Conservation (phyloP, 768 basidiomycete species). For the Leucosporidium yakuticum region DNA sequence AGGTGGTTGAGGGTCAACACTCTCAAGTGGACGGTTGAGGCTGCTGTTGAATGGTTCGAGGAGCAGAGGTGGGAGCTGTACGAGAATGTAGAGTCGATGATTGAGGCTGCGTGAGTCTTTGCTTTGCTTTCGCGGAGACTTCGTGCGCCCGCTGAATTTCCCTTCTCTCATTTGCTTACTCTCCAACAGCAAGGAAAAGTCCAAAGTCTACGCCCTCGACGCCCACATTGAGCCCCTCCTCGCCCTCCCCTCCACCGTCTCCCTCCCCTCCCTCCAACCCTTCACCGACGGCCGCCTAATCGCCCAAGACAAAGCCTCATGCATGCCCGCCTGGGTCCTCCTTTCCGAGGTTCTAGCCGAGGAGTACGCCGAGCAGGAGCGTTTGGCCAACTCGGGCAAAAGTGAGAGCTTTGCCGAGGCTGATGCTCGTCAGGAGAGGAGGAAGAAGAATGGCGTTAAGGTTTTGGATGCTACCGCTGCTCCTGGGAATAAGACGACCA, state of each 20-base stretch:
- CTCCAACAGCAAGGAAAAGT: constrained; percentile 25
- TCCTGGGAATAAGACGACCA: constrained; percentile 96
- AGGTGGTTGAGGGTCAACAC: constrained; percentile 83
- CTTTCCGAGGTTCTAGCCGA: constrained; percentile 55
- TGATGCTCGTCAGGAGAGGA: constrained; percentile 35
- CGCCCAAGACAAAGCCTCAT: constrained; percentile 95
- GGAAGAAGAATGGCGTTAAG: constrained; percentile 24
- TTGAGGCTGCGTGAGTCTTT: constrained; percentile 30
- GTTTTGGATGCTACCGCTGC: constrained; percentile 94
- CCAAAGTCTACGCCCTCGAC: constrained; percentile 65
- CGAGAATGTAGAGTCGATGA: constrained; percentile 32
- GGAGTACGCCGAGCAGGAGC: neutral
- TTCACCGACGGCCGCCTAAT: constrained; percentile 78
- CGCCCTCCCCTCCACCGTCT: constrained; percentile 60
- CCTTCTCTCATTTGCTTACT: constrained; percentile 9
- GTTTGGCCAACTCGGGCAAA: constrained; percentile 5
- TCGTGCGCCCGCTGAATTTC: constrained; percentile 20
- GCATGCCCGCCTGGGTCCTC: constrained; percentile 87
- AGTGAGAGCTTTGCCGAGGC: constrained; percentile 60
- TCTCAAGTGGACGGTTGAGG: constrained; percentile 58
- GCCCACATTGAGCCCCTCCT: constrained; percentile 76
- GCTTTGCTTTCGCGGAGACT: neutral
- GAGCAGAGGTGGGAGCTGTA: constrained; percentile 32
- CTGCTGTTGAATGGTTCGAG: constrained; percentile 52
- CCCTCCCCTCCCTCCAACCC: constrained; percentile 60